A percentile compares a stretch with the other conserved stretches of the same genome.
Conservation (phyloP, 257 asterid species). For the Cinchona pubescens region DNA sequence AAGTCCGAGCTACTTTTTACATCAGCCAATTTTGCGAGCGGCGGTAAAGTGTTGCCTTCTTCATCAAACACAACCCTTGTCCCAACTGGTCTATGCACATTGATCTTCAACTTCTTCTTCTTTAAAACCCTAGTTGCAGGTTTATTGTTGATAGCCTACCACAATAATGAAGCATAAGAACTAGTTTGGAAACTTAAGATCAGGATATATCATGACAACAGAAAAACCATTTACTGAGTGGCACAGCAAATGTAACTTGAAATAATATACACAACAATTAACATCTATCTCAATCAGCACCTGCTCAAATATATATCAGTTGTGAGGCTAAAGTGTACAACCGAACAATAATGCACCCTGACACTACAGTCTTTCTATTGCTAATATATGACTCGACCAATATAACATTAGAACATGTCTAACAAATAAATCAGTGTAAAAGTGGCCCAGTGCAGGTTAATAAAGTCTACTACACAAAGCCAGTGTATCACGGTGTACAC, state of each 20-base stretch:
- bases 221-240: background rate
- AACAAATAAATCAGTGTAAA: background rate
- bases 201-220: background rate
- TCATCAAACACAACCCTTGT: conserved; percentile 93
- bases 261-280: background rate
- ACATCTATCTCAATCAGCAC: background rate
- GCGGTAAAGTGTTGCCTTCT: conserved; percentile 82
- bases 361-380: background rate
- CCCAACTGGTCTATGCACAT: conserved; percentile 80
- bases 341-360: too few relatives aligned
- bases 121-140: conserved; percentile 59
- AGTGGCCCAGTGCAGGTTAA: background rate
- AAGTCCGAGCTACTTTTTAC: conserved; percentile 35
- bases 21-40: conserved; percentile 71
- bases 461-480: background rate
- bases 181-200: background rate
- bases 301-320: background rate
- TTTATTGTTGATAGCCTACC: too few relatives aligned
- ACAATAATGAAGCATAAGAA: conserved; percentile 6
- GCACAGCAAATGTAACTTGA: background rate
- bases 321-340: background rate
- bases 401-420: background rate
- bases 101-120: conserved; percentile 95
- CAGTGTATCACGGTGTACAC: background rate
- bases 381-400: background rate